Evolutionary conservation across 495 filamentous ascomycete genomes (phyloP).

Genomic region (Aspergillus wentii): DNA sequence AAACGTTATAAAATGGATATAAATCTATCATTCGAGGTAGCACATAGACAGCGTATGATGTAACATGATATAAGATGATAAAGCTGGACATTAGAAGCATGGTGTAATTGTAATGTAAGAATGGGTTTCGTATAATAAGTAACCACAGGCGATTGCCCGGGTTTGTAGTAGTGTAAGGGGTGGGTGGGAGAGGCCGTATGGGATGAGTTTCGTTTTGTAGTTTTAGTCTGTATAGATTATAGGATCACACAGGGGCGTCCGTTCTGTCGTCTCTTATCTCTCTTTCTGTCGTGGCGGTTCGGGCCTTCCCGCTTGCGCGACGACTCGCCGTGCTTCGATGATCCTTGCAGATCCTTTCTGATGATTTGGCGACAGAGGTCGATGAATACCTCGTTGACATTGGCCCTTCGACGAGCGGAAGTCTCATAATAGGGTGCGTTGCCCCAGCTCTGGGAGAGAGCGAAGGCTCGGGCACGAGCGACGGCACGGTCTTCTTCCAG

Average conservation of each 20-base stretch:
- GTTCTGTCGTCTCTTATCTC: conserved; percentile 20
- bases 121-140: no score
- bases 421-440: conserved; percentile 94
- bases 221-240: no score
- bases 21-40: neutral
- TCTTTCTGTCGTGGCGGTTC: conserved; percentile 27
- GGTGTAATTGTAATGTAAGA: no score
- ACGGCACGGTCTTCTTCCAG: conserved; percentile 88
- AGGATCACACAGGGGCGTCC: conserved; percentile 42
- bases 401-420: conserved; percentile 74
- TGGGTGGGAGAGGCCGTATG: no score
- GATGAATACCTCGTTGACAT: conserved; percentile 93
- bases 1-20: neutral
- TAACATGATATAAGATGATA: no score
- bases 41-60: neutral
- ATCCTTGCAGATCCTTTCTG: conserved; percentile 56
- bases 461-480: conserved; percentile 74
- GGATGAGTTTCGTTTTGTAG: no score
- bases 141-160: no score
- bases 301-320: conserved; percentile 33
- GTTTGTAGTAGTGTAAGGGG: no score
- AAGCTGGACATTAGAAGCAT: no score
- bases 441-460: conserved; percentile 84
- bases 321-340: conserved; percentile 37
- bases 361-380: conserved; percentile 93